Evolutionary conservation across 345 rosid species (phyloP), one percentile per base, ranked within the genome.

Genomic region (Brassica juncea): DNA sequence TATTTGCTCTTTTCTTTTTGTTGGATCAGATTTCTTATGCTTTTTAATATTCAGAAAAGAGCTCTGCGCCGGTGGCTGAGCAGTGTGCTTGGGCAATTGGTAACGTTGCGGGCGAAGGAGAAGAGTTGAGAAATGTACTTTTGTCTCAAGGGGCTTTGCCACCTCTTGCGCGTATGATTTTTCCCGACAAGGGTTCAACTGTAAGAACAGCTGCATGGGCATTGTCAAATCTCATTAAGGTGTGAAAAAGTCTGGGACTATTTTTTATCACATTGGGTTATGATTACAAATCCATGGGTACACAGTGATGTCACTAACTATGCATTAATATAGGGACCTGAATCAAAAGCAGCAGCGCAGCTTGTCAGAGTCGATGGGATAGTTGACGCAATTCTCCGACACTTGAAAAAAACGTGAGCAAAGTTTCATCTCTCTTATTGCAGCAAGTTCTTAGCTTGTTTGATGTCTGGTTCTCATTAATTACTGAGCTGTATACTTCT

Each of bases 21-120:
- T 69, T 3, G 73, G 71, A 67, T 65, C n/a, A 52, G 10, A 23
- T 65, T 73, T 49, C 47, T 80, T 79, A 70, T 54, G 55, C 16
- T 77, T 47, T 81, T 77, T 27, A 39, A 14, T 80, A 7, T 75
- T 75, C 84, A 95, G 99, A 95, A 85, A 91, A 91, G 83, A 95
- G 92, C 85, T 90, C 94, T 58, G 84, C 75, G 39, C 93, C 90
- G 34, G 97, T 95, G 77, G 97, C 97, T 60, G 99, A 93, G 91
- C 98, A 93, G 82, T 93, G 98, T 72, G 93, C 98, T 39, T 91
- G 98, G 99, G 99, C 97, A 19, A 84, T 93, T 84, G 99, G 98
- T 77, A 95, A 95, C 85, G 97, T 90, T 70, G 99, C 99, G 11
- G 94, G 97, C 74, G 98, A 93, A 87, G 99, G 98, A 82, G 93